A percentile compares a stretch with the other conserved stretches of the same genome.
phyloP scores from a whole-genome alignment of 2,329 filamentous ascomycete genomes.

The Ophiocordyceps camponoti-saundersi region DNA sequence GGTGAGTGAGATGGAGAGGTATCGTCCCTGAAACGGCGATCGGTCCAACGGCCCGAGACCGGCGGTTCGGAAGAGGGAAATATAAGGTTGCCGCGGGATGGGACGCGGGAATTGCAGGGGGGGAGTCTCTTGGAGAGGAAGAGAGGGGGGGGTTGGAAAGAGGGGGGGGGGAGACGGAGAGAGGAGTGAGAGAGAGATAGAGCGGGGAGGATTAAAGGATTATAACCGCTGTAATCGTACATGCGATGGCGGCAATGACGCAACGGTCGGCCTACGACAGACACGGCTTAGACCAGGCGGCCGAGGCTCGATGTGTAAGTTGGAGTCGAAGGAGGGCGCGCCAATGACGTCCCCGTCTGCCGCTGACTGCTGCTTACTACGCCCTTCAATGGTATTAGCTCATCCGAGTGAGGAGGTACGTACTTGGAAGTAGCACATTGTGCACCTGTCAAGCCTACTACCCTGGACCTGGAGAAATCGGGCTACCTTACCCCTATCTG shows the following conservation, averaged over 20 bases:
- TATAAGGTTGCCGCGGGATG: not conserved
- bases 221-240: not conserved
- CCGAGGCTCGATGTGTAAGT: no score
- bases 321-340: no score
- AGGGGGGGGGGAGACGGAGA: not conserved
- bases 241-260: not conserved
- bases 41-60: not conserved
- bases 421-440: no score
- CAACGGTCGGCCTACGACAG: not conserved
- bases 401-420: no score
- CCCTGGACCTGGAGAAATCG: no score
- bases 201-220: not conserved
- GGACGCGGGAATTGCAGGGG: not conserved
- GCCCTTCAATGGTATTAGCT: no score
- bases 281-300: not conserved
- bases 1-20: not conserved
- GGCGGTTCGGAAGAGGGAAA: not conserved
- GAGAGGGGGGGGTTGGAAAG: not conserved
- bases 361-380: no score
- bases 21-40: conserved; percentile 1
- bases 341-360: no score
- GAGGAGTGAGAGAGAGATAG: not conserved
- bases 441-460: no score
- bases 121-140: not conserved
- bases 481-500: no score